Percentiles rank a stretch among this genome's conserved stretches.
Evolutionary conservation across 2,329 filamentous ascomycete genomes (phyloP).

Genomic region (Epichloe gansuensis): DNA sequence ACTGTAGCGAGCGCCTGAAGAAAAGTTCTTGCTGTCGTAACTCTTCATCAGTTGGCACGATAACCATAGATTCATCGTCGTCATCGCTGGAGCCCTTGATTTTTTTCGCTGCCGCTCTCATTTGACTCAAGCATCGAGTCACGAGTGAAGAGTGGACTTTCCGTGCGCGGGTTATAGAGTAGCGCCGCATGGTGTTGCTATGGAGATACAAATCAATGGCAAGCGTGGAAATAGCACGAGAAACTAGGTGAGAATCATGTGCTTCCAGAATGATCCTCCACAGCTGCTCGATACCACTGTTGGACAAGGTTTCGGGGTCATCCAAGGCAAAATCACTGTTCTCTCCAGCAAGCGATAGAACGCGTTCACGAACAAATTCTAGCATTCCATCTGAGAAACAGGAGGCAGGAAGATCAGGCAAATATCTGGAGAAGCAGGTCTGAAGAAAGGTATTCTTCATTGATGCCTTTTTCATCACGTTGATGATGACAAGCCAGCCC

Average conservation of each 20-base stretch:
- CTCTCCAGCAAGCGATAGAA: conserved; percentile 35
- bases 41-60: conserved; percentile 34
- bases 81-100: conserved; percentile 39
- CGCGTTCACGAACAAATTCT: conserved; percentile 44
- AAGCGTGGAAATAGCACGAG: conserved; percentile 54
- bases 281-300: conserved; percentile 53
- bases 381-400: conserved; percentile 50
- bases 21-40: conserved; percentile 38
- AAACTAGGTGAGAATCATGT: conserved; percentile 51
- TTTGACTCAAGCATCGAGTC: conserved; percentile 57
- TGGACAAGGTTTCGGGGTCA: conserved; percentile 37
- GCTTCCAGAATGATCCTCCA: conserved; percentile 71
- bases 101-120: conserved; percentile 45
- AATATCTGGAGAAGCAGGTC: conserved; percentile 40
- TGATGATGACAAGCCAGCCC: conserved; percentile 56
- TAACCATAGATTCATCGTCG: conserved; percentile 40
- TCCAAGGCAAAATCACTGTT: conserved; percentile 33
- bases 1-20: conserved; percentile 55
- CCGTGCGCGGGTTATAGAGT: conserved; percentile 36
- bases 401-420: conserved; percentile 42
- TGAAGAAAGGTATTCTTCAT: conserved; percentile 43
- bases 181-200: conserved; percentile 35
- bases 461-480: conserved; percentile 25
- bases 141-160: conserved; percentile 58
- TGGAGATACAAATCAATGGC: conserved; percentile 59